Percentiles rank a stretch among this genome's conserved stretches.
Evolutionary conservation across 345 rosid species (phyloP).

Genomic region (Moringa oleifera): DNA sequence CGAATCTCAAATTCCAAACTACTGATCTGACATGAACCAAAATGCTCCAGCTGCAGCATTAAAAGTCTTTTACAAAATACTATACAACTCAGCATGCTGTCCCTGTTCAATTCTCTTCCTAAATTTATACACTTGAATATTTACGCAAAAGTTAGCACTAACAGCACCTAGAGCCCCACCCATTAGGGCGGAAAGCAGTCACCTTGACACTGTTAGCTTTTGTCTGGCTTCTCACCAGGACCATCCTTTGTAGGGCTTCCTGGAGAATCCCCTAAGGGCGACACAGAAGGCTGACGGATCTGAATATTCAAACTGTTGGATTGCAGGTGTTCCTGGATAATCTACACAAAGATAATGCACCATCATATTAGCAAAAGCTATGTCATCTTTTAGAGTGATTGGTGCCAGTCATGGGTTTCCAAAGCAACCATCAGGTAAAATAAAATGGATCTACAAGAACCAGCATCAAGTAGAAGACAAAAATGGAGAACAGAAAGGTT

Average conservation of each 20-base stretch:
- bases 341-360: constrained; percentile 13
- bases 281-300: constrained; percentile 33
- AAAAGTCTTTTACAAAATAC: constrained; percentile 9
- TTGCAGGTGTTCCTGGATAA: constrained; percentile 33
- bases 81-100: constrained; percentile 35
- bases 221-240: constrained; percentile 19
- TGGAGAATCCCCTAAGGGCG: constrained; percentile 19
- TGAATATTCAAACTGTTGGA: constrained; percentile 29
- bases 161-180: constrained; percentile 1
- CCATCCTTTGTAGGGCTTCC: constrained; percentile 23
- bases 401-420: neutral
- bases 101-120: constrained; percentile 27
- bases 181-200: constrained; percentile 13
- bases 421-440: neutral
- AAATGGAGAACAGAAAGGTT: neutral
- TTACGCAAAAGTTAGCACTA: constrained; percentile 29
- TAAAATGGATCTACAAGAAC: too few species aligned
- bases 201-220: constrained; percentile 16
- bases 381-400: neutral
- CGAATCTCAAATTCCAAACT: constrained; percentile 9
- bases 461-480: too few species aligned
- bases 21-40: constrained; percentile 9
- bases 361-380: neutral
- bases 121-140: constrained; percentile 35
- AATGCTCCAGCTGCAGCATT: constrained; percentile 18